Conservation (phyloP, 768 basidiomycete species). For the Tulasnella sp. region DNA sequence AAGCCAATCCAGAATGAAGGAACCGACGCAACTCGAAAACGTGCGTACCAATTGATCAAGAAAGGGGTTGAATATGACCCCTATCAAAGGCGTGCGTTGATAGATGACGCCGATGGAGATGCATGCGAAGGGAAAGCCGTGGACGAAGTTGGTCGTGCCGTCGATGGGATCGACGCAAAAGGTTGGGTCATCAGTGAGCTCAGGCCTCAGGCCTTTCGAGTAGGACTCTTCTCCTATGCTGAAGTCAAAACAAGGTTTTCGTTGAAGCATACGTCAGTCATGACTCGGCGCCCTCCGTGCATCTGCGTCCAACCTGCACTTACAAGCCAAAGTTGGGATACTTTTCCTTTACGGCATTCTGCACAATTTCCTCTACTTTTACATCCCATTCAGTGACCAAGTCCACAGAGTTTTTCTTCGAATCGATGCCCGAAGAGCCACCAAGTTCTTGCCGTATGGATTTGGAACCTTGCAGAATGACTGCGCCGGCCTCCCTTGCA, state of each 20-base stretch:
- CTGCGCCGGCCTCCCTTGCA: conserved; percentile 66
- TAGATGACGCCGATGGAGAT: conserved; percentile 89
- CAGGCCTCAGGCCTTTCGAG: conserved; percentile 61
- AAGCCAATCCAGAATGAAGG: too few relatives aligned
- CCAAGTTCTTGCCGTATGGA: conserved; percentile 55
- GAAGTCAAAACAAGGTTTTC: conserved; percentile 20
- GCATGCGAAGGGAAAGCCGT: conserved; percentile 82
- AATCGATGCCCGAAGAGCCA: conserved; percentile 46
- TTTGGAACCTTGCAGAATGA: conserved; percentile 73
- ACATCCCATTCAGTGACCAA: conserved; percentile 95
- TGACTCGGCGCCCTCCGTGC: background rate
- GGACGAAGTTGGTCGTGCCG: conserved; percentile 85
- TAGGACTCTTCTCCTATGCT: conserved; percentile 96
- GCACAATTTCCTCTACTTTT: conserved; percentile 81
- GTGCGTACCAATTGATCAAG: conserved; percentile 65
- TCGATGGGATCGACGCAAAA: conserved; percentile 97
- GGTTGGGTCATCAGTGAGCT: conserved; percentile 82
- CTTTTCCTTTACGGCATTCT: conserved; percentile 54
- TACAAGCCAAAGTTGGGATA: conserved; percentile 84
- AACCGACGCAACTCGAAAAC: background rate
- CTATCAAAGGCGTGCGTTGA: conserved; percentile 74
- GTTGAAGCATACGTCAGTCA: conserved; percentile 18
- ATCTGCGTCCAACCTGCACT: conserved; percentile 37
- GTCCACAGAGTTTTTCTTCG: conserved; percentile 94
- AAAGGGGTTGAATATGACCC: conserved; percentile 93